Evolutionary conservation across 1,284 basidiomycete species (phyloP).

Genomic region (Cutaneotrichosporon sp.): DNA sequence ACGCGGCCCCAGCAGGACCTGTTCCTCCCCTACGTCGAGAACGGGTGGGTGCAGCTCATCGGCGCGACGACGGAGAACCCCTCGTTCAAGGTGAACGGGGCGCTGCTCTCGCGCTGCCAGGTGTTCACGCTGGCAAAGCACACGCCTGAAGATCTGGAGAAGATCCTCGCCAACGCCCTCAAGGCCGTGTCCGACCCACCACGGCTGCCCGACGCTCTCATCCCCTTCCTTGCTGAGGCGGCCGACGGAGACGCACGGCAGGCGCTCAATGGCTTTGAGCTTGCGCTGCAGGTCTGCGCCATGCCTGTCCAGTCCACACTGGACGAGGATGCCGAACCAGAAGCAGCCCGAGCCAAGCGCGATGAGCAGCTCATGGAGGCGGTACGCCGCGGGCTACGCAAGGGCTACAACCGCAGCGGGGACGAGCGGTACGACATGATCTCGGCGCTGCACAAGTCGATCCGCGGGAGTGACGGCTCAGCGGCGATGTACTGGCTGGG

Average conservation of each 20-base stretch:
- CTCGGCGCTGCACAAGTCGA: slow-evolving; percentile 80
- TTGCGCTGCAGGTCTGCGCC: slow-evolving; percentile 52
- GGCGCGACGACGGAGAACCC: slow-evolving; percentile 93
- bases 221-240: slow-evolving; percentile 55
- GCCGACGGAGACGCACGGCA: slow-evolving; percentile 58
- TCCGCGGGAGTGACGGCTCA: slow-evolving; percentile 74
- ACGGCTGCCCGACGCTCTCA: slow-evolving; percentile 56
- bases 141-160: slow-evolving; percentile 40
- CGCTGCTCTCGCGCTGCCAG: slow-evolving; percentile 79
- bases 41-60: slow-evolving; percentile 75
- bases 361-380: slow-evolving; percentile 53
- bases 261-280: slow-evolving; percentile 55
- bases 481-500: slow-evolving; percentile 87
- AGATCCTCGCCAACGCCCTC: slow-evolving; percentile 48
- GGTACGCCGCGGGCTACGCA: slow-evolving; percentile 49
- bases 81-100: slow-evolving; percentile 77
- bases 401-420: slow-evolving; percentile 70
- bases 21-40: slow-evolving; percentile 77
- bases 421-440: slow-evolving; percentile 85
- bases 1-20: slow-evolving; percentile 82
- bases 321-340: slow-evolving; percentile 9
- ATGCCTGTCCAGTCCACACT: slow-evolving; percentile 30
- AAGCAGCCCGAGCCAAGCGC: slow-evolving; percentile 7
- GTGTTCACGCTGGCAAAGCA: slow-evolving; percentile 49
- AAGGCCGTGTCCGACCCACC: slow-evolving; percentile 42